phyloP scores from a whole-genome alignment of 805 yeast species.

The Starmera caribaea region DNA sequence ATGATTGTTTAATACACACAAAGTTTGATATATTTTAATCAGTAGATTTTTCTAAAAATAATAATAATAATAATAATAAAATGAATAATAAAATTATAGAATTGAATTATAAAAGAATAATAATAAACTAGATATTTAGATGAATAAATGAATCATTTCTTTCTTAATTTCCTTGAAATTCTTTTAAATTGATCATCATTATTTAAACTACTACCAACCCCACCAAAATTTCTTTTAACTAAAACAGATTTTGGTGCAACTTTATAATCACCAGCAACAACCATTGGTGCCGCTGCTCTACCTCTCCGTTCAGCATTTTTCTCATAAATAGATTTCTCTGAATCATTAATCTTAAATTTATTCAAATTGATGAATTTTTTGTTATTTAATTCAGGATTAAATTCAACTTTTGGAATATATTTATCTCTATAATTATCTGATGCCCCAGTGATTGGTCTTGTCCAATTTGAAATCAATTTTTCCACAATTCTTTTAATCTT shows the following conservation, averaged over 20 bases:
- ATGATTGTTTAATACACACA: no score
- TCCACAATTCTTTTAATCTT: slow-evolving; percentile 83
- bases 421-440: slow-evolving; percentile 91
- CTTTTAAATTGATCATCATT: slow-evolving; percentile 77
- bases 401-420: slow-evolving; percentile 57
- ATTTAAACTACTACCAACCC: slow-evolving; percentile 41
- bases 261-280: slow-evolving; percentile 79
- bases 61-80: slow-evolving; percentile 1
- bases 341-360: slow-evolving; percentile 16
- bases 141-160: no score
- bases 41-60: no score
- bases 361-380: slow-evolving; percentile 12
- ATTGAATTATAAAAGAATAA: slow-evolving; percentile 2
- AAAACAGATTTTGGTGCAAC: slow-evolving; percentile 78
- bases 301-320: slow-evolving; percentile 86
- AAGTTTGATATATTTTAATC: no score
- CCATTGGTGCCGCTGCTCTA: slow-evolving; percentile 94
- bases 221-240: slow-evolving; percentile 27
- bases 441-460: slow-evolving; percentile 93
- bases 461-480: slow-evolving; percentile 91
- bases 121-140: no score
- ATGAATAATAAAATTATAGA: no score
- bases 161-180: slow-evolving; percentile 6
- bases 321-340: slow-evolving; percentile 61
- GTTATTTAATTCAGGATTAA: slow-evolving; percentile 45